phyloP scores from a whole-genome alignment of 192 early-diverging fungal species.

The Cladochytrium replicatum region DNA sequence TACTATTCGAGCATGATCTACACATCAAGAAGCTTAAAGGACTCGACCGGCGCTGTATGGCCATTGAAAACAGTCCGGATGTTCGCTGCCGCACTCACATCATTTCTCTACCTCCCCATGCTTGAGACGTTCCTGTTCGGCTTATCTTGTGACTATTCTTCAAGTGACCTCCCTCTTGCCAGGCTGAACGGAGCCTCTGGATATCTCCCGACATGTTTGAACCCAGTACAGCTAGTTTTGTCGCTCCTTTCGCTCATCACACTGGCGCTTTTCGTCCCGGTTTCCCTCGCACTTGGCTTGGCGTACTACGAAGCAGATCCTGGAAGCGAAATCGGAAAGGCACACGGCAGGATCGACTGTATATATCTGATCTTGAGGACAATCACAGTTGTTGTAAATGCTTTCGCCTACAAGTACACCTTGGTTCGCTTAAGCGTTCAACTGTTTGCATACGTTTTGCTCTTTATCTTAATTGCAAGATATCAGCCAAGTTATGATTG shows the following conservation, averaged over 20 bases:
- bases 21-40: neutral
- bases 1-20: neutral
- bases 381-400: neutral
- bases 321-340: neutral
- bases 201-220: neutral
- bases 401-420: neutral
- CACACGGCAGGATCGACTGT: neutral
- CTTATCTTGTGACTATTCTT: neutral
- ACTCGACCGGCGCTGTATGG: neutral
- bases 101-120: neutral
- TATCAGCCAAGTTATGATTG: neutral
- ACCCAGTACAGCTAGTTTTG: neutral
- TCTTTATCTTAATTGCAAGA: neutral
- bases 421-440: neutral
- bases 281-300: neutral
- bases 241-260: neutral
- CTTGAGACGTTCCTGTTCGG: neutral
- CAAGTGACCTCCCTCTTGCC: neutral
- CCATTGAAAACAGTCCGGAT: neutral
- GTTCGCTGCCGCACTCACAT: neutral
- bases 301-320: neutral
- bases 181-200: neutral
- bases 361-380: neutral
- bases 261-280: neutral
- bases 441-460: neutral